Evolutionary conservation across 1,284 basidiomycete species (phyloP), one percentile per base, ranked within the genome.

Genomic region (Exobasidium rhododendri): DNA sequence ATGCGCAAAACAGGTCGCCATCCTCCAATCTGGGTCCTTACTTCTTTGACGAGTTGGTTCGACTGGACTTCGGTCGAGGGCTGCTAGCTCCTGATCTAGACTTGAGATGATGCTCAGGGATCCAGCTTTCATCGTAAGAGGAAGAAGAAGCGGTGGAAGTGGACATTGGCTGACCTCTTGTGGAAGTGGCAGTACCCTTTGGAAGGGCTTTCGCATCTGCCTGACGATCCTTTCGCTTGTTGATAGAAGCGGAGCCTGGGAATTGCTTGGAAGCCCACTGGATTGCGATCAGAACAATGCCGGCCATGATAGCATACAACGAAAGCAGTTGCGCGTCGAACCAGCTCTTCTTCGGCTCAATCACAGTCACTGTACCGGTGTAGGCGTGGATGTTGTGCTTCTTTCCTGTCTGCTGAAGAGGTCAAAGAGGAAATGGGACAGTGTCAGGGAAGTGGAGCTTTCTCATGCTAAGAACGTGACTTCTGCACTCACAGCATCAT

Each of bases 311-410:
- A 14, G 64, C 53, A 64, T 77, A 78, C 10, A 77, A 64, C 13
- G 72, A 74, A 43, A 77, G 63, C 56, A 75, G 66, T 63, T 78
- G 73, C 4, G 68, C 65, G 63, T 79, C 77, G 59, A 74, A 70
- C 65, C 69, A 70, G 59, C 70, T 71, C 63, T 74, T 75, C 29
- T 68, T 62, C 22, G 77, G 77, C 66, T 79, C 77, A 44, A 74
- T 63, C 43, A 79, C 75, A 44, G 69, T 67, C 22, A 79, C 77
- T 7, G 58, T 55, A 56, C 77, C 77, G 22, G 66, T 65, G 61
- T 77, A 77, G 45, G 72, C 69, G 32, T 58, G 68, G 45, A 75
- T 59, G 56, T 70, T 73, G 70, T 77, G 70, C 65, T 67, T 71
- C 64, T 72, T 73, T 54, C 68, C 62, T 26, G 70, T 74, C 63